These are phyloP conservation scores for Trichophaea hybrida DNA, from an alignment of 2,329 filamentous ascomycete genomes.

Conservation along the genomic window DNA sequence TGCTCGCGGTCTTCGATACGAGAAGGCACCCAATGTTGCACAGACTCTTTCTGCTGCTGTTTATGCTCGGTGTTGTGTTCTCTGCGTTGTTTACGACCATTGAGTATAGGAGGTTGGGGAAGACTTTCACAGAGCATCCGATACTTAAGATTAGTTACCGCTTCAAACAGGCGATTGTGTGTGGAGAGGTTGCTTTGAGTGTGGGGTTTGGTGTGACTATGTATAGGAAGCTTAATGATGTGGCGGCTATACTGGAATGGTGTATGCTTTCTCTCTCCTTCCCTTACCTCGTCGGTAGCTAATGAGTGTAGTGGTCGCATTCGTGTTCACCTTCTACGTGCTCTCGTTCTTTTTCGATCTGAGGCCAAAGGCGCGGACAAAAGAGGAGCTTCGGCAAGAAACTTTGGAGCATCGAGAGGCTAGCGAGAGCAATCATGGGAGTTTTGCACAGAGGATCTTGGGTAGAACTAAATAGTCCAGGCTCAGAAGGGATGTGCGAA, in stretches of 20 bases:
- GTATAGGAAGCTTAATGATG: constrained; percentile 41
- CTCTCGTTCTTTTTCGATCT: constrained; percentile 80
- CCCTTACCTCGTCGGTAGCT: not conserved
- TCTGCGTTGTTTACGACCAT: constrained; percentile 22
- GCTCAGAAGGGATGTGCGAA: no score
- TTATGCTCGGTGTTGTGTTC: constrained; percentile 47
- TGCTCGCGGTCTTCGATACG: constrained; percentile 77
- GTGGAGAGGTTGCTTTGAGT: constrained; percentile 58
- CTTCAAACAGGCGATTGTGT: constrained; percentile 72
- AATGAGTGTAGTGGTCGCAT: constrained; percentile 35
- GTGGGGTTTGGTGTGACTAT: constrained; percentile 51
- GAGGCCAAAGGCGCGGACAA: constrained; percentile 42
- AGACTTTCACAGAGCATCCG: constrained; percentile 53
- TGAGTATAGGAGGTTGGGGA: constrained; percentile 25
- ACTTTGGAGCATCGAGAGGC: not conserved
- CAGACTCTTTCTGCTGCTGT: constrained; percentile 62
- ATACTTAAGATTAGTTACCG: constrained; percentile 68
- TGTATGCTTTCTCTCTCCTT: constrained; percentile 28
- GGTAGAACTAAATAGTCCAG: no score
- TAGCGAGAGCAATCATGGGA: no score
- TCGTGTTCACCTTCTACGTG: constrained; percentile 43
- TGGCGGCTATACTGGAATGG: constrained; percentile 67
- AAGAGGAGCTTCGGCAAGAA: constrained; percentile 1
- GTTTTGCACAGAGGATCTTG: no score
- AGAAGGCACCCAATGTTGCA: constrained; percentile 52